These are phyloP conservation scores for Fusarium sp. DNA, from an alignment of 2,329 filamentous ascomycete species.

Conservation along the genomic window DNA sequence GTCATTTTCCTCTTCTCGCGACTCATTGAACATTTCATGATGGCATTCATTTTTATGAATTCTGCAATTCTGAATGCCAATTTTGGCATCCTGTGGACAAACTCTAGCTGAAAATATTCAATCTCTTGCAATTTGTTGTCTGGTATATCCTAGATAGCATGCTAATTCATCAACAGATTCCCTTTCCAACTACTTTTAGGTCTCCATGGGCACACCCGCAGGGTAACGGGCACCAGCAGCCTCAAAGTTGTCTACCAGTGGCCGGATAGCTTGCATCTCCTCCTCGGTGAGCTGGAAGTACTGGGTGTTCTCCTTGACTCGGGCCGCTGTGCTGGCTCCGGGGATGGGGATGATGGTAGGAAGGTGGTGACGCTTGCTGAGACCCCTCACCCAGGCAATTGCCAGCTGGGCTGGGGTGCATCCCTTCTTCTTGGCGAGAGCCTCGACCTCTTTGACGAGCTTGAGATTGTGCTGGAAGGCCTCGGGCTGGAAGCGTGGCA, in stretches of 20 bases:
- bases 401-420: conserved; percentile 74
- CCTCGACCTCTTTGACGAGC: conserved; percentile 68
- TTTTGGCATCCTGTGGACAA: conserved; percentile 48
- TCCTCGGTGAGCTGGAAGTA: conserved; percentile 60
- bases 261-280: conserved; percentile 63
- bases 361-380: conserved; percentile 63
- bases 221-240: conserved; percentile 63
- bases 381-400: conserved; percentile 69
- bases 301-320: conserved; percentile 71
- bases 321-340: conserved; percentile 67
- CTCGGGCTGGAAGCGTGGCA: conserved; percentile 71
- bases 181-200: conserved; percentile 42
- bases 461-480: conserved; percentile 74
- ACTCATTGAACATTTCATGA: conserved; percentile 42
- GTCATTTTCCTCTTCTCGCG: conserved; percentile 4
- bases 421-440: conserved; percentile 69
- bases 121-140: conserved; percentile 6
- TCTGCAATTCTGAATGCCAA: conserved; percentile 61
- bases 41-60: conserved; percentile 57
- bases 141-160: conserved; percentile 2
- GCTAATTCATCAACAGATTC: conserved; percentile 24
- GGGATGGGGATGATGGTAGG: conserved; percentile 74
- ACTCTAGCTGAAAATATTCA: conserved; percentile 38
- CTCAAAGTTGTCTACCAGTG: conserved; percentile 60
- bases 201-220: conserved; percentile 49